Base-by-base conservation (phyloP, 805 yeast genomes). In the Candida oleophila region DNA sequence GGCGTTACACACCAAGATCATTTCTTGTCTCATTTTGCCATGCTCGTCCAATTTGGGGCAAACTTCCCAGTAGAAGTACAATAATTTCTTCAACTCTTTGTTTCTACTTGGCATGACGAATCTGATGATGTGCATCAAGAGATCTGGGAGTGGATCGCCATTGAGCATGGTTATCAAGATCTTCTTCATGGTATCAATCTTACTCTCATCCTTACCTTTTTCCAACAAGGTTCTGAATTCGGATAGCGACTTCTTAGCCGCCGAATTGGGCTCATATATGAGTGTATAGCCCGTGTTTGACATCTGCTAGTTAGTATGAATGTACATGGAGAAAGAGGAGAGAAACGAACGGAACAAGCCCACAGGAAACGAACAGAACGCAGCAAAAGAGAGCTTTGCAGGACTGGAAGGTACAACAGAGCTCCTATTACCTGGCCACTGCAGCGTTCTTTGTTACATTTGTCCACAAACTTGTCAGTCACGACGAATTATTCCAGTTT, bases 1-100 rank as follows among this genome's bases (percentile, higher is more conserved):
- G 45, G 98, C 97, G 66, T 95, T 95, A 74, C 98, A 94, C 43
- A 92, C 98, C 53, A 94, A 81, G 68, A 95, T 92, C 98, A 94
- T 94, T 72, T 94, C 99, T 66, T 92, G 98, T 71, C 89, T 89
- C 77, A 95, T 80, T 66, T 89, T 89, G 3, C 98, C 98, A 44
- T 86, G 86, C 33, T 77, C 74, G 57, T 89, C 96, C 54, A 86
- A 74, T 69, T 95, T 95, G 46, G 96, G 95, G 63, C 96, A 95
- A 47, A 92, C 89, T 68, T 94, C 99, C 98, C 98, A 94, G 74
- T 94, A 94, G 60, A 89, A 88, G 61, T 92, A 94, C 53, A 95
- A 75, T 62, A 94, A 76, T 68, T 91, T 94, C 77, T 94, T 94
- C 68, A 95, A 81, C 59, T 84, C 87, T 69, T 94, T 95, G 69